phyloP scores from a whole-genome alignment of 371 early-diverging fungal species.

The Mucor racemosus region DNA sequence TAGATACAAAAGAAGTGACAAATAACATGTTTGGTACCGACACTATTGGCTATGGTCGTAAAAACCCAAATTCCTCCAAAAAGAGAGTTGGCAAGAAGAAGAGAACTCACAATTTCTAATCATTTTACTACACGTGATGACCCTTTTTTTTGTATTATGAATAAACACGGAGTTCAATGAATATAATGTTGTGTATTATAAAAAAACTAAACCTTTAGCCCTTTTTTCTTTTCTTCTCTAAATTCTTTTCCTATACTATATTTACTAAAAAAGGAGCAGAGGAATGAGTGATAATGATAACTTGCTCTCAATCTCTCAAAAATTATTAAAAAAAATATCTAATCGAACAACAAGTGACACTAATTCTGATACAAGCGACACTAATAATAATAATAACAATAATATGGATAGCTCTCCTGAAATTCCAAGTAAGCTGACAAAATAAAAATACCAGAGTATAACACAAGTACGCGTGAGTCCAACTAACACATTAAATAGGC shows the following conservation, averaged over 20 bases:
- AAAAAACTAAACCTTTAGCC: background rate
- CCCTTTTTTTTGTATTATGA: background rate
- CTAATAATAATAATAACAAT: background rate
- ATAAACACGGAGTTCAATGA: conserved; percentile 1
- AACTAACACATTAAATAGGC: background rate
- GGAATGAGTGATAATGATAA: conserved; percentile 32
- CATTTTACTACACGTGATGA: background rate
- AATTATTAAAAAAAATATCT: conserved; percentile 37
- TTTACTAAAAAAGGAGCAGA: background rate
- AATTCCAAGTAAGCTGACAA: conserved; percentile 16
- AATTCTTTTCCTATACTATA: background rate
- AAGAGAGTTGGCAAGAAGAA: conserved; percentile 62
- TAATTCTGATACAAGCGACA: conserved; percentile 12
- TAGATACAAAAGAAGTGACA: conserved; percentile 42
- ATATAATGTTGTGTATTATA: background rate
- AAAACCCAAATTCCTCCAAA: conserved; percentile 83
- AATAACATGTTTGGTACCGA: conserved; percentile 74
- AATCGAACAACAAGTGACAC: conserved; percentile 21
- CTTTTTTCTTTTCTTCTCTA: background rate
- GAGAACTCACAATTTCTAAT: conserved; percentile 28
- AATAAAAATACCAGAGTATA: background rate
- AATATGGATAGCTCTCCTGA: conserved; percentile 29
- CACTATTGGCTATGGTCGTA: conserved; percentile 83
- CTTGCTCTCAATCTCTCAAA: conserved; percentile 34
- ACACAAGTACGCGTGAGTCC: background rate